Conservation (phyloP, 2,329 filamentous ascomycete genomes). For the Cladophialophora chaetospira region DNA sequence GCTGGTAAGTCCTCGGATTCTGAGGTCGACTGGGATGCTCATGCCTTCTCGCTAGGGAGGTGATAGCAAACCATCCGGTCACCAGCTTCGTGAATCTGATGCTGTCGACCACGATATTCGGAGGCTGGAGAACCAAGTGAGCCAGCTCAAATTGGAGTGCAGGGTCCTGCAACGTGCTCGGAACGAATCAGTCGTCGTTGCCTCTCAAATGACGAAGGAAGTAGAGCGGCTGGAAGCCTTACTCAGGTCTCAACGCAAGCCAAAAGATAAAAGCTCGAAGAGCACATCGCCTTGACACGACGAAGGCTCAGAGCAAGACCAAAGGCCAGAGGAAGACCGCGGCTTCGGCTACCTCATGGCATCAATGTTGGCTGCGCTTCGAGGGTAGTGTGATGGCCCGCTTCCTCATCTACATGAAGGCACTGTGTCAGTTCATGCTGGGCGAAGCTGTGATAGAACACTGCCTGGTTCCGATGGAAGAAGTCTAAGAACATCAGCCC, state of each 20-base stretch:
- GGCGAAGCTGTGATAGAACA: too few species aligned
- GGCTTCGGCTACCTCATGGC: not conserved
- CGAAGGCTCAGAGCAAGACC: not conserved
- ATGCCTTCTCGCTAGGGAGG: not conserved
- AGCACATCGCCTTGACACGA: not conserved
- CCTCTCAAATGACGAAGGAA: conserved; percentile 5
- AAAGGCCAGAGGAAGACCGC: not conserved
- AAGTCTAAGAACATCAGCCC: too few species aligned
- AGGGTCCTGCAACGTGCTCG: conserved; percentile 9
- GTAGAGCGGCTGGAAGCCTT: conserved; percentile 6
- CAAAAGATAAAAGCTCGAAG: conserved; percentile 3
- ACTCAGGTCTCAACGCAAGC: not conserved
- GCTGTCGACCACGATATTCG: conserved; percentile 5
- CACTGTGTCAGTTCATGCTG: too few species aligned
- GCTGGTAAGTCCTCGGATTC: not conserved
- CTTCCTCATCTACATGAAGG: too few species aligned
- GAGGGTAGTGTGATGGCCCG: too few species aligned
- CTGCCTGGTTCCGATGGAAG: too few species aligned
- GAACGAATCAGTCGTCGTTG: conserved; percentile 2
- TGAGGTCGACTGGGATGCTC: not conserved
- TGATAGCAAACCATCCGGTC: not conserved
- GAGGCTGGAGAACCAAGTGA: conserved; percentile 6
- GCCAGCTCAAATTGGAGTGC: conserved; percentile 5
- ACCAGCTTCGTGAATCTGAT: not conserved
- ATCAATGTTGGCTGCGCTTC: too few species aligned